Conservation (phyloP, 2,329 filamentous ascomycete species). For the Fusarium pseudonygamai region DNA sequence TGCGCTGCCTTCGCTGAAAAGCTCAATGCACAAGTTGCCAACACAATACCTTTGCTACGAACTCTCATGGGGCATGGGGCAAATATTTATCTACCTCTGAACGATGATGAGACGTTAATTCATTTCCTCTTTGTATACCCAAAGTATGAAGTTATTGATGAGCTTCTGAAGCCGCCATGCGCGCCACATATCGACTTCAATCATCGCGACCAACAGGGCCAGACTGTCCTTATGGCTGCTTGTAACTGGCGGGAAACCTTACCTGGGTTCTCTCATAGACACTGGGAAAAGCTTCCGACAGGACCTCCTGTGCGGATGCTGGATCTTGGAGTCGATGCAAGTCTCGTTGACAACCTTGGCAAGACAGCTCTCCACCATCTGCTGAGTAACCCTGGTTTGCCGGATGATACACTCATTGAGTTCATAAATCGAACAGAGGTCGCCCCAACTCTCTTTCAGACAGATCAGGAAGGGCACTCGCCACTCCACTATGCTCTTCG, state of each 20-base stretch:
- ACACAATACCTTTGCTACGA: conserved; percentile 4
- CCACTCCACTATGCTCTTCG: conserved; percentile 30
- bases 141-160: background rate
- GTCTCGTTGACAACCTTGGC: conserved; percentile 19
- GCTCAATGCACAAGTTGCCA: rapidly evolving
- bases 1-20: background rate
- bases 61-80: conserved; percentile 20
- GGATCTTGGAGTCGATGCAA: conserved; percentile 22
- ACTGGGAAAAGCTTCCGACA: background rate
- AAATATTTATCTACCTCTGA: conserved; percentile 29
- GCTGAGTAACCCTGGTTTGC: conserved; percentile 18
- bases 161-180: conserved; percentile 25
- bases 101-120: conserved; percentile 26
- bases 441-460: background rate
- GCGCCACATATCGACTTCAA: conserved; percentile 30
- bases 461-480: conserved; percentile 11
- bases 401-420: conserved; percentile 10
- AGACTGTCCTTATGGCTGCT: conserved; percentile 34
- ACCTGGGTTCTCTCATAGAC: background rate
- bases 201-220: conserved; percentile 24
- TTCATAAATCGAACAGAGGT: conserved; percentile 30
- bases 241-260: conserved; percentile 8
- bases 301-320: conserved; percentile 17
- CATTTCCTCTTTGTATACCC: conserved; percentile 29
- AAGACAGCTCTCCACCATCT: conserved; percentile 36